Evolutionary conservation across 2,329 filamentous ascomycete genomes (phyloP).

Genomic region (Pseudogymnoascus sp.): DNA sequence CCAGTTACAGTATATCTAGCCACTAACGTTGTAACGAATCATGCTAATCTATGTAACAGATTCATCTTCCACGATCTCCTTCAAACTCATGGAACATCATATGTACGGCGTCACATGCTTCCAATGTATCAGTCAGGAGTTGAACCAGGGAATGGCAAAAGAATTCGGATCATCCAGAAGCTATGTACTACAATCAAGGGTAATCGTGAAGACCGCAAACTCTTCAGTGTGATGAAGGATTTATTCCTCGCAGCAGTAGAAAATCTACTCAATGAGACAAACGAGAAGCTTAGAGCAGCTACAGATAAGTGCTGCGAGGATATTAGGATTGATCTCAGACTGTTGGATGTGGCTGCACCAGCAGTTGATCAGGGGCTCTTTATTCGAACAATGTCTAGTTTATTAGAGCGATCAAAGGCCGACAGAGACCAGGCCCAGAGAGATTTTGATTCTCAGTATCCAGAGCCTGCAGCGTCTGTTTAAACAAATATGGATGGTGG

Average conservation of each 20-base stretch:
- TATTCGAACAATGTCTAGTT: slow-evolving; percentile 1
- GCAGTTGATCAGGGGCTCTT: slow-evolving; percentile 1
- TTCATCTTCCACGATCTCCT: slow-evolving; percentile 13
- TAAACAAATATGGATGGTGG: neutral
- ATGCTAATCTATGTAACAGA: neutral
- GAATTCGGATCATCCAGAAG: neutral
- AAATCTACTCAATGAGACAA: neutral
- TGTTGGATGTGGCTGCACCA: slow-evolving; percentile 10
- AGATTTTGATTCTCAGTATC: slow-evolving; percentile 6
- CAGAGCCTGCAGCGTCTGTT: neutral
- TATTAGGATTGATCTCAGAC: slow-evolving; percentile 13
- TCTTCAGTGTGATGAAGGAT: slow-evolving; percentile 12
- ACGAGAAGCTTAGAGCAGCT: slow-evolving; percentile 3
- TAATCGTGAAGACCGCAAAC: slow-evolving; percentile 8
- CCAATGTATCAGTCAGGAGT: slow-evolving; percentile 12
- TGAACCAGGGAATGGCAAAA: slow-evolving; percentile 4
- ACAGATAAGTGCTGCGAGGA: slow-evolving; percentile 10
- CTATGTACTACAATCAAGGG: slow-evolving; percentile 9
- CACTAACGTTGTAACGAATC: neutral
- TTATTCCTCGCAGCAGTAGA: slow-evolving; percentile 5
- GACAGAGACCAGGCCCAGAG: slow-evolving; percentile 5
- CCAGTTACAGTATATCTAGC: slow-evolving; percentile 11
- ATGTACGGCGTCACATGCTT: slow-evolving; percentile 10
- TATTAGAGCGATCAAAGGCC: slow-evolving; percentile 7
- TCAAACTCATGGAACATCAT: slow-evolving; percentile 12